Conservation (phyloP, 768 basidiomycete genomes). For the Melanogaster broomeanus region DNA sequence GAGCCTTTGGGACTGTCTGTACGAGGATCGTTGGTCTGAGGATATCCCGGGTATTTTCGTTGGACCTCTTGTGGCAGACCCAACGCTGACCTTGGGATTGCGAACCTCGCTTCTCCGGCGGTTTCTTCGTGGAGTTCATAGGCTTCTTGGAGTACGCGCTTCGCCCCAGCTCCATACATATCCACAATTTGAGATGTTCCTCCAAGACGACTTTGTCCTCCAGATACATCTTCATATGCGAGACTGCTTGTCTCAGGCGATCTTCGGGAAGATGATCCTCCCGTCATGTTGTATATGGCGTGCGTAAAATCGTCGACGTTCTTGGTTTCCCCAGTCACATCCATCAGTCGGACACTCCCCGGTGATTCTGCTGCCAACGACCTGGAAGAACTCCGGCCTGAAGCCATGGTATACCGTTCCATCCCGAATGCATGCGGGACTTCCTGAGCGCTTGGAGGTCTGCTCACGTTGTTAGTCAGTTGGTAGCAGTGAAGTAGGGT, state of each 20-base stretch:
- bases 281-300: slow-evolving; percentile 11
- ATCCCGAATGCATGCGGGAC: neutral
- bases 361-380: neutral
- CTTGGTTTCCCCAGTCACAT: neutral
- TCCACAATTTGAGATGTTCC: neutral
- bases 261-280: neutral
- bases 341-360: neutral
- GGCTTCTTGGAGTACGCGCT: slow-evolving; percentile 3
- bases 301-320: slow-evolving; percentile 5
- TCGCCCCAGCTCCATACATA: neutral
- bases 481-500: neutral
- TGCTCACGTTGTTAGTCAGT: neutral
- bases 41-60: slow-evolving; percentile 1
- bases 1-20: neutral
- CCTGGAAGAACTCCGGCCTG: too few relatives aligned
- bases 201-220: neutral
- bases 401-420: neutral
- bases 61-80: slow-evolving; percentile 11
- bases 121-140: slow-evolving; percentile 6
- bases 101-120: neutral
- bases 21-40: neutral
- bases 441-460: neutral
- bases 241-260: neutral
- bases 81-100: slow-evolving; percentile 15
- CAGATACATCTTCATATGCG: slow-evolving; percentile 4